Evolutionary conservation across 2,329 filamentous ascomycete species (phyloP).

Genomic region (Chrysosphaeria jannelii): DNA sequence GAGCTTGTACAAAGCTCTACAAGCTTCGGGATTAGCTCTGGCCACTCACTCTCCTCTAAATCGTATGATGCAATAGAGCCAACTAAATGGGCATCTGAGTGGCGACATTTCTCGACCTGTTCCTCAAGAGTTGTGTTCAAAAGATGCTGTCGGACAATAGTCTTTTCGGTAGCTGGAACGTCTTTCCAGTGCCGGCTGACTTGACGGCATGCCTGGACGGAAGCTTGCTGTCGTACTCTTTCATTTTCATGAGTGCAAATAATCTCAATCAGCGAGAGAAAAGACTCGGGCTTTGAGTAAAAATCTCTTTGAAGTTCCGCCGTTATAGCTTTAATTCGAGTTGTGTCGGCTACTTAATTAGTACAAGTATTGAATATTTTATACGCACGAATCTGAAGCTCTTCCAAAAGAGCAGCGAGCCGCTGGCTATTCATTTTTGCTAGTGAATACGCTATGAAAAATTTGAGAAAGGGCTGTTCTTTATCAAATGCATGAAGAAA

Average conservation of each 20-base stretch:
- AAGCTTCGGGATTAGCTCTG: constrained; percentile 48
- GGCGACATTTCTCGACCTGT: constrained; percentile 43
- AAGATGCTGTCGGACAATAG: constrained; percentile 50
- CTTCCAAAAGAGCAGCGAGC: constrained; percentile 65
- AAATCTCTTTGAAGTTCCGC: constrained; percentile 76
- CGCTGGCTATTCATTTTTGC: constrained; percentile 45
- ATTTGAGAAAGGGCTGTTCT: too few relatives aligned
- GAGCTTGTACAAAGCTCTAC: constrained; percentile 49
- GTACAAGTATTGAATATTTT: too few relatives aligned
- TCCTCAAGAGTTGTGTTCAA: constrained; percentile 64
- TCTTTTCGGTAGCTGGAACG: constrained; percentile 45
- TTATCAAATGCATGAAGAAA: too few relatives aligned
- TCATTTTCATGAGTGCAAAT: constrained; percentile 46
- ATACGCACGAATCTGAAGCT: constrained; percentile 53
- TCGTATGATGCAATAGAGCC: constrained; percentile 66
- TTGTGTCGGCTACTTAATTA: constrained; percentile 40
- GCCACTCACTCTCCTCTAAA: constrained; percentile 63
- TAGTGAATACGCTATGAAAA: too few relatives aligned
- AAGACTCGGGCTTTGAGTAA: constrained; percentile 59
- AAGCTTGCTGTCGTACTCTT: constrained; percentile 62
- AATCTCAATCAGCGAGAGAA: constrained; percentile 67
- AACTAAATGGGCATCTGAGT: constrained; percentile 67
- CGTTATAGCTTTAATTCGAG: constrained; percentile 70
- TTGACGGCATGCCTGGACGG: constrained; percentile 64
- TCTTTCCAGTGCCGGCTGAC: constrained; percentile 64